Percentiles rank a stretch among this genome's conserved stretches.
phyloP scores from a whole-genome alignment of 2,329 filamentous ascomycete genomes.

The Lasiodiplodia hormozganensis region DNA sequence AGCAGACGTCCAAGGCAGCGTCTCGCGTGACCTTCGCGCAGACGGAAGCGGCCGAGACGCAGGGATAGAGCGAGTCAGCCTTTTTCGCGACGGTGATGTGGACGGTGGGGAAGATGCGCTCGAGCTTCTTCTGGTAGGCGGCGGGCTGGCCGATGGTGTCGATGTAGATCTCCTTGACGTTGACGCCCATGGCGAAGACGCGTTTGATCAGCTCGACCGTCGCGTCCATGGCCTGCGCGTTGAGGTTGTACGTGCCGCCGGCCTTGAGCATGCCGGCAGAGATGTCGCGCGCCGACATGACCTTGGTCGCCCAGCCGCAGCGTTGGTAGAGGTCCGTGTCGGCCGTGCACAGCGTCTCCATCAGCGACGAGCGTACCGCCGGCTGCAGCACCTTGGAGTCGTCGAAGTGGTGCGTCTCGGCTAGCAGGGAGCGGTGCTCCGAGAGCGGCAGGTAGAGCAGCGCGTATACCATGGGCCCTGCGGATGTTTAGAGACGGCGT shows the following conservation, averaged over 20 bases:
- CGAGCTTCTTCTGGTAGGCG: constrained; percentile 83
- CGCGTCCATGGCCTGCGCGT: constrained; percentile 93
- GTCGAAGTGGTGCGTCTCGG: constrained; percentile 83
- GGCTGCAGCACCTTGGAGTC: constrained; percentile 93
- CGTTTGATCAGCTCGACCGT: constrained; percentile 82
- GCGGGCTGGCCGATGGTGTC: constrained; percentile 89
- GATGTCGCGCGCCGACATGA: constrained; percentile 85
- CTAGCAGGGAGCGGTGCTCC: constrained; percentile 74
- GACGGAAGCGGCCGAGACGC: constrained; percentile 90
- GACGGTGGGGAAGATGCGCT: constrained; percentile 78
- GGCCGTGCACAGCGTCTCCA: constrained; percentile 73
- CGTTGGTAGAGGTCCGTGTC: constrained; percentile 63
- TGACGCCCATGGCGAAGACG: constrained; percentile 78
- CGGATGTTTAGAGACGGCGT: background rate
- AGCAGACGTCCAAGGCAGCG: constrained; percentile 82
- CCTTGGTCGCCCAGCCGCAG: constrained; percentile 84
- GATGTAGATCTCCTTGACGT: constrained; percentile 88
- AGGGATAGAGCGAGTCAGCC: constrained; percentile 90
- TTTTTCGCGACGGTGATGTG: constrained; percentile 67
- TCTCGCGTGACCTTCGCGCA: constrained; percentile 97
- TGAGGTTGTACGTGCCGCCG: constrained; percentile 78
- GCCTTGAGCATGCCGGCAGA: constrained; percentile 77
- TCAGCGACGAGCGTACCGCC: constrained; percentile 75
- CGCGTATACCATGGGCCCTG: constrained; percentile 70
- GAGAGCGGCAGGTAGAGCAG: constrained; percentile 75